phyloP scores from a whole-genome alignment of 805 yeast species.

The Zygosaccharomyces pseudorouxii region DNA sequence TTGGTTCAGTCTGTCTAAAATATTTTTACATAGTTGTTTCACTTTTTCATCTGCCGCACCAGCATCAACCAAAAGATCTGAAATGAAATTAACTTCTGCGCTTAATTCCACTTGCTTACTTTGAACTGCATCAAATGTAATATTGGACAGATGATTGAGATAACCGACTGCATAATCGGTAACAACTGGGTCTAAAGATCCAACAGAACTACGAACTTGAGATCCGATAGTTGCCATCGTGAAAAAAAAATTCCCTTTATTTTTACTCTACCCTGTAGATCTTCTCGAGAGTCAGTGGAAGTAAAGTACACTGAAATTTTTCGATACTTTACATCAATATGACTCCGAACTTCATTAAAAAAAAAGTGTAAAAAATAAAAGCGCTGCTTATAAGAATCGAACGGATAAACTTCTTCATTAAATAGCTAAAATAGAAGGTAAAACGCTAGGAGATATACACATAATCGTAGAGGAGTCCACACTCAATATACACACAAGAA shows the following conservation, averaged over 20 bases:
- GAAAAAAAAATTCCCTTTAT: too few relatives aligned
- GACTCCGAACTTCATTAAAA: background rate
- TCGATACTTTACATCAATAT: background rate
- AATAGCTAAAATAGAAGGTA: background rate
- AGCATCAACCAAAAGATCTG: constrained; percentile 65
- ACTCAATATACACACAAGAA: too few relatives aligned
- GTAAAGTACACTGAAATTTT: background rate
- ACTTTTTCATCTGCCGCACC: constrained; percentile 70
- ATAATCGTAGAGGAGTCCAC: too few relatives aligned
- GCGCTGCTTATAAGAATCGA: background rate
- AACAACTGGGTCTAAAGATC: constrained; percentile 80
- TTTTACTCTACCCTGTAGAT: too few relatives aligned
- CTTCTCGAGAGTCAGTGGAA: background rate
- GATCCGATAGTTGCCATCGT: constrained; percentile 39
- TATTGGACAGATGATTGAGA: constrained; percentile 69
- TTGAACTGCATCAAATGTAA: constrained; percentile 77
- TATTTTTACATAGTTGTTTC: constrained; percentile 40
- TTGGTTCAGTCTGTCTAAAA: constrained; percentile 46
- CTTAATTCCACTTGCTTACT: constrained; percentile 66
- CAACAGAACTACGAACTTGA: constrained; percentile 81
- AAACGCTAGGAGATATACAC: background rate
- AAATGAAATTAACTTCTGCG: constrained; percentile 63
- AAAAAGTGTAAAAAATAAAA: background rate
- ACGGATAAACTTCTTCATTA: background rate
- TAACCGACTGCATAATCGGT: constrained; percentile 89